Evolutionary conservation across 768 basidiomycete genomes (phyloP).

Genomic region (Filobasidium wieringae): DNA sequence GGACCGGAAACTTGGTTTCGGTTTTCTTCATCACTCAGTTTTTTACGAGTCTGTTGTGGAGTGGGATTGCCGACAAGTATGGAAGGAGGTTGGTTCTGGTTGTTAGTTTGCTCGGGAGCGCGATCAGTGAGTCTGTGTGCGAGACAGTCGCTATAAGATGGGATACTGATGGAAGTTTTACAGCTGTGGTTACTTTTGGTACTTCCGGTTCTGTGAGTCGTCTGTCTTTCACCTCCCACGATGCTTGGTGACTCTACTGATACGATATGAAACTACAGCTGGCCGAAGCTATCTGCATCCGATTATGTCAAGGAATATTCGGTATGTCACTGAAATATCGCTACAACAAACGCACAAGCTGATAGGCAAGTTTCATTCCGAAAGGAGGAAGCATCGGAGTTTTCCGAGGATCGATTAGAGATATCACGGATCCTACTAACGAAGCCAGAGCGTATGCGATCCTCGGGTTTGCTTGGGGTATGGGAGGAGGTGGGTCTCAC

Average conservation of each 20-base stretch:
- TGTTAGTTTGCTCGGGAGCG: conserved; percentile 73
- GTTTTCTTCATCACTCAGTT: conserved; percentile 97
- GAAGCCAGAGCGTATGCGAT: conserved; percentile 91
- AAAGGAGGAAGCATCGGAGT: conserved; percentile 17
- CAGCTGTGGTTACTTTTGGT: conserved; percentile 36
- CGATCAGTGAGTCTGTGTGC: conserved; percentile 39
- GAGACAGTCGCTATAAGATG: background rate
- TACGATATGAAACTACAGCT: conserved; percentile 51
- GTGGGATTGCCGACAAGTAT: conserved; percentile 86
- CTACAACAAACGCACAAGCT: background rate
- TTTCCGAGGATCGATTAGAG: conserved; percentile 63
- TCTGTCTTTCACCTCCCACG: background rate
- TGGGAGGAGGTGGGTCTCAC: conserved; percentile 53
- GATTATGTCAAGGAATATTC: conserved; percentile 89
- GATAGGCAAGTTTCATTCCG: background rate
- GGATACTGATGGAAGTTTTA: background rate
- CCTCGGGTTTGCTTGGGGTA: conserved; percentile 91
- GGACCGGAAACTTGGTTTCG: conserved; percentile 85
- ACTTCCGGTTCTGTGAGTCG: conserved; percentile 33
- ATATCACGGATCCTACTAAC: conserved; percentile 80
- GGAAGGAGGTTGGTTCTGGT: conserved; percentile 74
- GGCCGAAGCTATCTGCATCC: conserved; percentile 68
- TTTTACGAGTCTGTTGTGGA: conserved; percentile 87
- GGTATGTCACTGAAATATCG: conserved; percentile 40
- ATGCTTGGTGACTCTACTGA: conserved; percentile 67